Percentiles rank a stretch among this genome's conserved stretches.
phyloP scores from a whole-genome alignment of 306 rosid species.

The Pyrus bretschneideri region DNA sequence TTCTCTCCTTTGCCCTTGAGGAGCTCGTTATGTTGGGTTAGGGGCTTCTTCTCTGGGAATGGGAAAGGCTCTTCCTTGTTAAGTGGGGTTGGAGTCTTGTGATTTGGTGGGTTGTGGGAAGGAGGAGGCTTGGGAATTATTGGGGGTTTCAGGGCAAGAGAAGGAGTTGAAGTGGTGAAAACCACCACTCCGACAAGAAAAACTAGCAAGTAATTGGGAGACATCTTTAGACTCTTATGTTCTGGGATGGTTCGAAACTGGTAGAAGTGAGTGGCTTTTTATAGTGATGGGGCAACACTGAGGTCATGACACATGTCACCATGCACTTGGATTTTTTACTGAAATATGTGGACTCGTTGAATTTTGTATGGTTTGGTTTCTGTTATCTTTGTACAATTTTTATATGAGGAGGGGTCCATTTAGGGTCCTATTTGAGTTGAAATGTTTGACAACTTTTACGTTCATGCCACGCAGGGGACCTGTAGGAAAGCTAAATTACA shows the following conservation, averaged over 20 bases:
- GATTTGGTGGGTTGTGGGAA: neutral
- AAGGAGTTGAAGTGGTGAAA: constrained; percentile 9
- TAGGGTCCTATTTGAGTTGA: neutral
- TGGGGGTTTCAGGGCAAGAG: constrained; percentile 6
- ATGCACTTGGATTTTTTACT: neutral
- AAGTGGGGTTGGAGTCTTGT: constrained; percentile 12
- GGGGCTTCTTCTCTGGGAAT: neutral
- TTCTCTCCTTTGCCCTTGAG: neutral
- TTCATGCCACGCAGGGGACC: neutral
- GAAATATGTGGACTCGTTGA: neutral
- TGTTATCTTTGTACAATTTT: neutral
- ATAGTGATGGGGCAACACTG: constrained; percentile 2
- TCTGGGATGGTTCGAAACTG: neutral
- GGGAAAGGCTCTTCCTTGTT: neutral
- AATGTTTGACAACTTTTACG: neutral
- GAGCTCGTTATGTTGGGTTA: neutral
- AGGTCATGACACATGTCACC: neutral
- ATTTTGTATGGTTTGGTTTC: neutral
- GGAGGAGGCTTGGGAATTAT: neutral
- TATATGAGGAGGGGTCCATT: neutral
- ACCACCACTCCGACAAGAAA: constrained; percentile 28
- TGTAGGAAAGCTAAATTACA: neutral
- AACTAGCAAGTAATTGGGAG: constrained; percentile 2
- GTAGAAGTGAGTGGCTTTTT: neutral
- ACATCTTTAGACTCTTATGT: constrained; percentile 6